A percentile compares a stretch with the other conserved stretches of the same genome.
These are phyloP conservation scores for Pichia cabralensis DNA, from an alignment of 805 yeast species.

Conservation along the genomic window DNA sequence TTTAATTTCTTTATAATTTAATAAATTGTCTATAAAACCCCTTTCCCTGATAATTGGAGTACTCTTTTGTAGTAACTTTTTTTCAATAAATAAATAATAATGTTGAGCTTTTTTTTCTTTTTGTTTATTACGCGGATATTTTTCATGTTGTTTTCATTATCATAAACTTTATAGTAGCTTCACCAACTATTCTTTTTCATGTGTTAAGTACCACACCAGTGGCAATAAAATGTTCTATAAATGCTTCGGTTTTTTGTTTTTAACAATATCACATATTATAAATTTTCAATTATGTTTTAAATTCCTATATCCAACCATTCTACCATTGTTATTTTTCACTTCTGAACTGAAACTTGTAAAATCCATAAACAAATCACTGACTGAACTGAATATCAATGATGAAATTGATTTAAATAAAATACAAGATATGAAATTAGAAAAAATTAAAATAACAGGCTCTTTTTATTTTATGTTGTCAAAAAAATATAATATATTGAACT, in stretches of 20 bases:
- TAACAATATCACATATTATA: not conserved
- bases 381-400: not conserved
- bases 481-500: not conserved
- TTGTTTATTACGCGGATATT: too few relatives aligned
- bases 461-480: not conserved
- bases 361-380: conserved; percentile 2
- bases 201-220: too few relatives aligned
- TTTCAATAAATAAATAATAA: too few relatives aligned
- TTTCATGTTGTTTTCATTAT: too few relatives aligned
- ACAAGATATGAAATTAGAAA: not conserved
- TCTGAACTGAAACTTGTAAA: not conserved
- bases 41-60: too few relatives aligned
- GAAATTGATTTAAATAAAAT: conserved; percentile 1
- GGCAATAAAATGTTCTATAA: not conserved
- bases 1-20: too few relatives aligned
- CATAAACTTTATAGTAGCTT: too few relatives aligned
- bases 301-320: conserved; percentile 5
- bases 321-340: conserved; percentile 6
- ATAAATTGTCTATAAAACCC: too few relatives aligned
- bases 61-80: too few relatives aligned
- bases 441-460: too few relatives aligned
- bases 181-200: too few relatives aligned
- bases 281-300: conserved; percentile 3
- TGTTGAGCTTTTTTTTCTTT: too few relatives aligned
- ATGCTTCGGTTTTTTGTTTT: not conserved